Conservation (phyloP, 257 asterid genomes). For the Echites panduratus region DNA sequence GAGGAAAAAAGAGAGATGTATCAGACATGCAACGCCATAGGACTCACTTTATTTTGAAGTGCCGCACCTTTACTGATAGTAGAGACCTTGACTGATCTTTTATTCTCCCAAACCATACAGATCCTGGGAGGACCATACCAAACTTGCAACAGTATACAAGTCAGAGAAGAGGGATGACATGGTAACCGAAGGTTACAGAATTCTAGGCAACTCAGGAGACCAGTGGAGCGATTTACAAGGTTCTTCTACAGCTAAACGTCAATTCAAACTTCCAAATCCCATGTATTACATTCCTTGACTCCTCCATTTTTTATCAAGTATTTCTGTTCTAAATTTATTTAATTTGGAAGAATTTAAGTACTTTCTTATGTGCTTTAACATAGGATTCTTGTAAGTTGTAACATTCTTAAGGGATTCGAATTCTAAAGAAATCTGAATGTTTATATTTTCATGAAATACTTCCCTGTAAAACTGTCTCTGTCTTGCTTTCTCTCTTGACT, state of each 20-base stretch:
- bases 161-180: slow-evolving; percentile 60
- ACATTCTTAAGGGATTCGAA: background rate
- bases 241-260: slow-evolving; percentile 42
- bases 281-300: slow-evolving; percentile 65
- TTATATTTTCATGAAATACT: background rate
- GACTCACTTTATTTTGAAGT: background rate
- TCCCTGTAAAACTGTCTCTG: background rate
- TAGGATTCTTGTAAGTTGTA: background rate
- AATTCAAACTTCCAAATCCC: slow-evolving; percentile 82
- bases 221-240: slow-evolving; percentile 87
- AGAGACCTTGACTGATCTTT: slow-evolving; percentile 3
- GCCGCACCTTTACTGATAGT: slow-evolving; percentile 11
- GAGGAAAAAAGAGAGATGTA: background rate
- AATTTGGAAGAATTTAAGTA: background rate
- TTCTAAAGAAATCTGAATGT: background rate
- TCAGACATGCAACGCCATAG: background rate
- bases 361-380: background rate
- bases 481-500: background rate
- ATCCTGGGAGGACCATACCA: slow-evolving; percentile 45
- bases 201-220: slow-evolving; percentile 70
- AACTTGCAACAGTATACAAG: slow-evolving; percentile 53
- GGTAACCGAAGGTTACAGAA: slow-evolving; percentile 50
- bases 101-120: slow-evolving; percentile 26
- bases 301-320: background rate
- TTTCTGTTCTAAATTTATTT: background rate